Evolutionary conservation across 2,329 filamentous ascomycete genomes (phyloP).

Genomic region (Penicillium sp.): DNA sequence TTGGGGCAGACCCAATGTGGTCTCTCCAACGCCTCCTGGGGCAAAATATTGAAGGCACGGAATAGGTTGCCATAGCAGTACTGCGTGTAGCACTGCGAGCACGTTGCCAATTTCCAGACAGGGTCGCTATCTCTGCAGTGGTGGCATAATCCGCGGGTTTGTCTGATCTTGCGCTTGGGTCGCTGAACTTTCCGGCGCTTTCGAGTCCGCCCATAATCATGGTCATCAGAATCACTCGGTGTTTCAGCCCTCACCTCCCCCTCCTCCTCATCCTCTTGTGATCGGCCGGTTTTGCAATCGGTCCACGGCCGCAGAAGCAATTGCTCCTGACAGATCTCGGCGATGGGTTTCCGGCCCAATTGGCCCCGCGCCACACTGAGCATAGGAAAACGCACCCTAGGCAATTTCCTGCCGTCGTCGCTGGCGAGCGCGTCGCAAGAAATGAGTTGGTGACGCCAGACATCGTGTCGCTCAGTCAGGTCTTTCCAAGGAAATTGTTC

Average conservation of each 20-base stretch:
- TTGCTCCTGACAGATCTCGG: conserved; percentile 92
- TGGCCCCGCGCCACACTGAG: conserved; percentile 68
- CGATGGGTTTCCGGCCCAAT: conserved; percentile 72
- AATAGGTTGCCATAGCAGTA: conserved; percentile 96
- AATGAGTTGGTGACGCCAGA: conserved; percentile 77
- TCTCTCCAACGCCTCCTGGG: conserved; percentile 75
- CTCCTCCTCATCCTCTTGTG: not conserved
- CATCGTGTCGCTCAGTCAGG: conserved; percentile 73
- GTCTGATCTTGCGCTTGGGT: conserved; percentile 52
- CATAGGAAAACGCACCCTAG: conserved; percentile 58
- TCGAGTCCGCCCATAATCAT: conserved; percentile 57
- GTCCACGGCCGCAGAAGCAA: conserved; percentile 75
- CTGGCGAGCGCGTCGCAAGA: conserved; percentile 45
- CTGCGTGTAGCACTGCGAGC: conserved; percentile 69
- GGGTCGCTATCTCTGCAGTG: conserved; percentile 79
- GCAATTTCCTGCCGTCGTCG: conserved; percentile 55
- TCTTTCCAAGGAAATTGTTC: conserved; percentile 89
- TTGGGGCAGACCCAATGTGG: conserved; percentile 85
- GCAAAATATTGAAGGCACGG: conserved; percentile 86
- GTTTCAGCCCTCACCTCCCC: conserved; percentile 31
- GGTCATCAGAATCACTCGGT: conserved; percentile 27
- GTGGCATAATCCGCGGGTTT: conserved; percentile 65
- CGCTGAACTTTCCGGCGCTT: conserved; percentile 61
- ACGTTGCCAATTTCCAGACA: conserved; percentile 80
- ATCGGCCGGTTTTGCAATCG: conserved; percentile 63